Evolutionary conservation across 805 yeast genomes (phyloP), one percentile per base, ranked within the genome.

Genomic region (Lachancea mirantina): DNA sequence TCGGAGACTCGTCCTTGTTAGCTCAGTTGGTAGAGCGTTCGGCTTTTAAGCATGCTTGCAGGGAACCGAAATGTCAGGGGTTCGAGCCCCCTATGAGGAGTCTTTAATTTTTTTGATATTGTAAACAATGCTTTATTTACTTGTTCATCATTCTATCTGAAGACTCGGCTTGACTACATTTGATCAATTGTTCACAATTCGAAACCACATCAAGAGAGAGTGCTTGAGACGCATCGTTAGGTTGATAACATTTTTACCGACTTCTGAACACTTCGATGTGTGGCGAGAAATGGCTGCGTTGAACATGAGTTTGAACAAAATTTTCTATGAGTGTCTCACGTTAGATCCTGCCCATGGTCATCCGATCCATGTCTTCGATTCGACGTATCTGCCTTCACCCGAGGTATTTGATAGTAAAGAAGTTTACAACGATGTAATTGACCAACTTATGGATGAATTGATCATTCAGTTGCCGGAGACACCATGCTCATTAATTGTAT

Each of bases 351-450:
- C 65, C 31, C 68, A 84, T 1, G 64, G 69, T 6, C 67, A 76
- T 15, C 95, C 95, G 0, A 57, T 89, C 8, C 87, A 76, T 49
- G 78, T 87, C 4, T 75, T 89, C 40, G 96, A 89, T 54, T 75
- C 95, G 3, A 76, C 88, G 9, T 81, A 74, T 43, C 64, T 88
- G 8, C 95, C 95, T 0, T 61, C 74, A 8, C 67, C 78, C 2
- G 68, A 70, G 3, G 58, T 49, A 16, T 56, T 65, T 9, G 54
- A 54, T 22, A 62, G 62, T 31, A 60, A 59, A 33, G 57, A 57
- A 32, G 52, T 57, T 1, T 47, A 62, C 45, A 61, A 65, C 41
- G 20, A 59, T 30, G 42, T 61, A 8, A 50, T 69, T 23, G 69
- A 73, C 23, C 72, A 68, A 19, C 68, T 82, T 26, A 73, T 82